phyloP scores from a whole-genome alignment of 2,329 filamentous ascomycete genomes.

The Monilinia aucupariae region DNA sequence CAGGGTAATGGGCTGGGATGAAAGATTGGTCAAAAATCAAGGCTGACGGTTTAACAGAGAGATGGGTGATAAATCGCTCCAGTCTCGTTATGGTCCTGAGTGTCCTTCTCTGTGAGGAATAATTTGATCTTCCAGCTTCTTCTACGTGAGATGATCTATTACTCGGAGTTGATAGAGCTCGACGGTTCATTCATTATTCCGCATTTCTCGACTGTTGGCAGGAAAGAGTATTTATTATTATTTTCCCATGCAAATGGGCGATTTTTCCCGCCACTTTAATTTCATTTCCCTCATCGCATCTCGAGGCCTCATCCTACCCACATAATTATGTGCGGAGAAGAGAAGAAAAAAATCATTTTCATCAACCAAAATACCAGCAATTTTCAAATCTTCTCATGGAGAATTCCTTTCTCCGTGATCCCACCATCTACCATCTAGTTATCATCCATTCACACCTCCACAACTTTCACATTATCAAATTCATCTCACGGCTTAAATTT shows the following conservation, averaged over 20 bases:
- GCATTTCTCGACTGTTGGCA: not conserved
- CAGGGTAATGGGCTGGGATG: constrained; percentile 2
- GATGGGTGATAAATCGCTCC: not conserved
- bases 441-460: too few relatives aligned
- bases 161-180: not conserved
- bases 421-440: not conserved
- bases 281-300: not conserved
- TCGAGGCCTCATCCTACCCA: not conserved
- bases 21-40: not conserved
- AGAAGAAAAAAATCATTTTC: not conserved
- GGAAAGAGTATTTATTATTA: not conserved
- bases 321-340: not conserved
- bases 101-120: not conserved
- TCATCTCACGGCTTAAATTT: not conserved
- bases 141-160: not conserved
- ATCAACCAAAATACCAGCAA: not conserved
- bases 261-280: not conserved
- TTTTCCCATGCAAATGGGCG: not conserved
- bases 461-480: not conserved
- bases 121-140: not conserved
- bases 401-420: not conserved
- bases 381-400: too few relatives aligned
- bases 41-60: not conserved
- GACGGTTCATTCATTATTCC: not conserved
- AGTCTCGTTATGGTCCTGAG: not conserved